phyloP scores from a whole-genome alignment of 768 basidiomycete species.

The Neoboletus magnificus region DNA sequence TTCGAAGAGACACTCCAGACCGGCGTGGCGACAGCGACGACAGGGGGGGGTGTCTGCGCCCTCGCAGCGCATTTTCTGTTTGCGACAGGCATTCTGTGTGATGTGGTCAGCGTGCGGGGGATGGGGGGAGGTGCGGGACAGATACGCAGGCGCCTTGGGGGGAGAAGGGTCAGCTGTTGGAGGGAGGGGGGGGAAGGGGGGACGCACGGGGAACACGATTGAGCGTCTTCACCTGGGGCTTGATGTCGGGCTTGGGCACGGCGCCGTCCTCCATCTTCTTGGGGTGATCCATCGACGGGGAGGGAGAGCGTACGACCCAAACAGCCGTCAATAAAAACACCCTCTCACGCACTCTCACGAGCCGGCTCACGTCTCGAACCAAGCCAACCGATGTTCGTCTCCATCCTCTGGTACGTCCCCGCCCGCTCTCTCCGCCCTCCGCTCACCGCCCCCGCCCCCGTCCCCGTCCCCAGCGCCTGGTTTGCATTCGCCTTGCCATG shows the following conservation, averaged over 20 bases:
- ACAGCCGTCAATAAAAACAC: slow-evolving; percentile 2
- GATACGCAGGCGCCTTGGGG: slow-evolving; percentile 77
- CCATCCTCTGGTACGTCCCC: slow-evolving; percentile 42
- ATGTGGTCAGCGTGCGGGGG: slow-evolving; percentile 14
- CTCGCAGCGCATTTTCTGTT: slow-evolving; percentile 97
- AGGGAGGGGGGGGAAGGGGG: background rate
- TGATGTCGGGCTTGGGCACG: slow-evolving; percentile 60
- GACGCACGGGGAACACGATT: slow-evolving; percentile 84
- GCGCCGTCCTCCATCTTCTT: slow-evolving; percentile 60
- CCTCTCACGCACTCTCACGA: background rate
- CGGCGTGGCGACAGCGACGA: slow-evolving; percentile 84
- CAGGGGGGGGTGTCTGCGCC: slow-evolving; percentile 98
- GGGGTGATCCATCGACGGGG: slow-evolving; percentile 20
- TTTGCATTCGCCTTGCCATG: slow-evolving; percentile 65
- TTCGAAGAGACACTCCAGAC: slow-evolving; percentile 91
- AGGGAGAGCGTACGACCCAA: background rate
- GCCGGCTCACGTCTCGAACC: background rate
- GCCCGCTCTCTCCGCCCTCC: background rate
- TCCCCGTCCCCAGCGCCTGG: slow-evolving; percentile 51
- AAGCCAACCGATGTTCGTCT: slow-evolving; percentile 41
- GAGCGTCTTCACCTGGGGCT: slow-evolving; percentile 72
- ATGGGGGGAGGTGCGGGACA: slow-evolving; percentile 16
- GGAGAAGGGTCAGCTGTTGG: slow-evolving; percentile 16
- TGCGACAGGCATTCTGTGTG: slow-evolving; percentile 84
- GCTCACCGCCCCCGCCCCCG: too few species aligned